Conservation (phyloP, 306 rosid genomes). For the Ammopiptanthus mongolicus region DNA sequence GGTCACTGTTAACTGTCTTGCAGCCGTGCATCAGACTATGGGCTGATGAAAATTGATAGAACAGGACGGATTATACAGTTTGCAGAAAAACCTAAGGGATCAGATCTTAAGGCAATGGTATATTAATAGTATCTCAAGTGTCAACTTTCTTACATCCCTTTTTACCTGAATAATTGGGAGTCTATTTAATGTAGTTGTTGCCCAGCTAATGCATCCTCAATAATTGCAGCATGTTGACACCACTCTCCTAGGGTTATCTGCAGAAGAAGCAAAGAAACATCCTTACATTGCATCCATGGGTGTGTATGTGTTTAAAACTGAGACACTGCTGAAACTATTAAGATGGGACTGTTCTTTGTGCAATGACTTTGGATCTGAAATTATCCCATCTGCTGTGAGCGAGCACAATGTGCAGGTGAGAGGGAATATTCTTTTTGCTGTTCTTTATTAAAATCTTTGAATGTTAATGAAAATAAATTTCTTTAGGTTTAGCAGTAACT, state of each 20-base stretch:
- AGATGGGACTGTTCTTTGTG: conserved; percentile 56
- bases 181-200: background rate
- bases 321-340: conserved; percentile 66
- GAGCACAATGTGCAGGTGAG: conserved; percentile 89
- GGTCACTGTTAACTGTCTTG: conserved; percentile 15
- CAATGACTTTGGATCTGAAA: conserved; percentile 95
- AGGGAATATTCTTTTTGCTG: background rate
- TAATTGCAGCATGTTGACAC: conserved; percentile 86
- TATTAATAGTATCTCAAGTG: conserved; percentile 10
- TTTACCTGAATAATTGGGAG: background rate
- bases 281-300: conserved; percentile 99
- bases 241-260: conserved; percentile 69
- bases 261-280: conserved; percentile 49
- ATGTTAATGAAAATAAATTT: background rate
- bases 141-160: background rate
- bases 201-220: conserved; percentile 14
- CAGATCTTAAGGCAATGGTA: conserved; percentile 89
- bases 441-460: background rate
- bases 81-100: conserved; percentile 90
- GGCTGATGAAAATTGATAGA: conserved; percentile 79
- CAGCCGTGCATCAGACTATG: conserved; percentile 93
- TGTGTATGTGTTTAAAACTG: conserved; percentile 82
- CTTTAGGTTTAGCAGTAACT: background rate
- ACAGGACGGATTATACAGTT: conserved; percentile 68
- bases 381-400: conserved; percentile 84